Base-by-base conservation (phyloP, 2,329 filamentous ascomycete species). In the Trichoderma semiorbis region DNA sequence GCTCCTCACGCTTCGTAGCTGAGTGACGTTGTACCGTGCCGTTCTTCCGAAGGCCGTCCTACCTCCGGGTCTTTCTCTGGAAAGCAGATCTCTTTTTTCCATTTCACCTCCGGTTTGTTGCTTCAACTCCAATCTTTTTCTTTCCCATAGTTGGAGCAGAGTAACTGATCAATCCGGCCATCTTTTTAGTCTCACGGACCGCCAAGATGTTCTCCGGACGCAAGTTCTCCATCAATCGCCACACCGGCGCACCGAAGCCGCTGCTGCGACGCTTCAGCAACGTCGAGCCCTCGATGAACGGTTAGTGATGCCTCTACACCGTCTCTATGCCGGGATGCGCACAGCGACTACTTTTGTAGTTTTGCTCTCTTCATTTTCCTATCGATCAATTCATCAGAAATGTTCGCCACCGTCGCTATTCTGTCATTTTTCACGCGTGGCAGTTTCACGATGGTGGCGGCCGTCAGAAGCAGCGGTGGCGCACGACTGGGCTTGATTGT, bases 191-290 rank as follows among this genome's bases (percentile, higher is more conserved):
- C 47, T 11, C 3, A 43, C 43, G 28, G 64, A 39, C 10, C 32
- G 70, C 67, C 78, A 82, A 76, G 69, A 86, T 87, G 83, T 88
- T 88, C 76, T 81, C 83, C 78, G 85, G 85, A 72, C 87, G 89
- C 82, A 90, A 90, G 79, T 91, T 91, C 81, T 90, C 88, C 74
- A 90, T 91, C 82, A 90, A 91, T 81, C 85, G 88, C 78, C 88
- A 90, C 78, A 90, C 89, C 67, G 89, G 89, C 76, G 85, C 86
- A 53, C 89, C 89, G 72, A 86, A 89, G 78, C 82, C 84, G 53
- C 79, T 81, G 47, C 78, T 80, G 57, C 84, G 89, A 74, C 86
- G 89, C 75, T 90, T 90, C 78, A 90, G 88, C 76, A 84, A 86
- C 63, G 85, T 84, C 73, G 88, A 90, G 76, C 85, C 87, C n/a